Base-by-base conservation (phyloP, 805 yeast species). In the Yueomyces sp. region DNA sequence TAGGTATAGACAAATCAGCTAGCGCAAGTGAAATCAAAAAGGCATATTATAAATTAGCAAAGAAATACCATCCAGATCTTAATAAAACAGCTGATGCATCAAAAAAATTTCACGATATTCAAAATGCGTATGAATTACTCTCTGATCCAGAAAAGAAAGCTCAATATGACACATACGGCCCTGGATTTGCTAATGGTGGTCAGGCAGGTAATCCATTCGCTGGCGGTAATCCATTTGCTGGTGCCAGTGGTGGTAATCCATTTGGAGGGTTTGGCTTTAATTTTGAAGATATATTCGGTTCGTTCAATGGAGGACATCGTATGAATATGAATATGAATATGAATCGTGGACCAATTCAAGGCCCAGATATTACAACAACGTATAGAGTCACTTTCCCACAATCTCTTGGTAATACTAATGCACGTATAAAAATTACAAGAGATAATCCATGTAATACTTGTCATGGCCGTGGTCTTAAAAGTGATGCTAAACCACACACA, bases 11-110 rank as follows among this genome's bases (percentile, higher is more conserved):
- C 29, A 75, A 74, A 48, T 60, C 59, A 42, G 92, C 98, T 0
- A 72, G 80, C 11, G 67, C 80, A 5, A 73, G 85, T n/a, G 94
- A 87, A 26, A 92, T 92, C 65, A 92, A 92, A 64, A 88, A 88
- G 63, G 90, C 95, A 2, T 92, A 92, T 66, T 87, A 87, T 61
- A 81, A 86, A 56, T 68, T 92, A 49, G 98, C 96, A 12, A 92
- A 92, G 63, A 76, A 90, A 61, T 87, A 70, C 63, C 99, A 92
- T 63, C 99, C 99, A 0, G 99, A 92, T 67, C 85, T 92, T 39
- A 92, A 90, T 63, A 92, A 90, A 63, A 96, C 85, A 49, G 74
- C 76, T 28, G 90, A 75, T 26, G 92, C 97, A 0, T 95, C 90
- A 54, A 76, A 77, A 57, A 79, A 79, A 62, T 92, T 92, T 67